phyloP scores from a whole-genome alignment of 805 yeast species.

The Yamadazyma akitaensis region DNA sequence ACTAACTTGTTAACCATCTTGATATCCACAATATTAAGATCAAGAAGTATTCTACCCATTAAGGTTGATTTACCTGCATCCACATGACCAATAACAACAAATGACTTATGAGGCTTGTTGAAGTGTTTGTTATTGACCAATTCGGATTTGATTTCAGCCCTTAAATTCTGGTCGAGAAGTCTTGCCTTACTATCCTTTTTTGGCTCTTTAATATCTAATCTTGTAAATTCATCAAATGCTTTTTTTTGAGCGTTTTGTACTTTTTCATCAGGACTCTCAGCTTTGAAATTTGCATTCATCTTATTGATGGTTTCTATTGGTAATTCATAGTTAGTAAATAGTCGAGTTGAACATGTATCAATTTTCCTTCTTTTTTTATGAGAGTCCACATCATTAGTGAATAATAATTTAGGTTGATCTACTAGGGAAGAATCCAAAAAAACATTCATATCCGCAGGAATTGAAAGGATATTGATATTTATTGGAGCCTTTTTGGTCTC shows the following conservation, averaged over 20 bases:
- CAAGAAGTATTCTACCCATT: conserved; percentile 69
- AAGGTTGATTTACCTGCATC: conserved; percentile 84
- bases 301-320: conserved; percentile 32
- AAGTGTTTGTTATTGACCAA: conserved; percentile 28
- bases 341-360: conserved; percentile 17
- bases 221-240: conserved; percentile 34
- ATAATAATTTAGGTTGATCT: conserved; percentile 1
- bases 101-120: conserved; percentile 57
- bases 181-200: conserved; percentile 11
- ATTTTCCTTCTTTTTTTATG: conserved; percentile 20
- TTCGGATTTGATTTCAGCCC: conserved; percentile 42
- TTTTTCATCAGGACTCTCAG: conserved; percentile 83
- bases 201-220: conserved; percentile 21
- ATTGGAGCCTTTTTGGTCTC: neutral
- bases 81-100: conserved; percentile 82
- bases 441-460: neutral
- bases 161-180: conserved; percentile 10
- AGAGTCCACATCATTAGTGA: neutral
- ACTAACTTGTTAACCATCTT: conserved; percentile 60
- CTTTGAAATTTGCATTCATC: conserved; percentile 52
- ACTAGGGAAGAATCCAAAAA: conserved; percentile 9
- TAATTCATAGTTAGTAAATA: conserved; percentile 41
- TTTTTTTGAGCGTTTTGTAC: conserved; percentile 56
- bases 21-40: conserved; percentile 62
- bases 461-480: neutral